Evolutionary conservation across 192 early-diverging fungal species (phyloP).

Genomic region (Phlyctochytrium arcticum): DNA sequence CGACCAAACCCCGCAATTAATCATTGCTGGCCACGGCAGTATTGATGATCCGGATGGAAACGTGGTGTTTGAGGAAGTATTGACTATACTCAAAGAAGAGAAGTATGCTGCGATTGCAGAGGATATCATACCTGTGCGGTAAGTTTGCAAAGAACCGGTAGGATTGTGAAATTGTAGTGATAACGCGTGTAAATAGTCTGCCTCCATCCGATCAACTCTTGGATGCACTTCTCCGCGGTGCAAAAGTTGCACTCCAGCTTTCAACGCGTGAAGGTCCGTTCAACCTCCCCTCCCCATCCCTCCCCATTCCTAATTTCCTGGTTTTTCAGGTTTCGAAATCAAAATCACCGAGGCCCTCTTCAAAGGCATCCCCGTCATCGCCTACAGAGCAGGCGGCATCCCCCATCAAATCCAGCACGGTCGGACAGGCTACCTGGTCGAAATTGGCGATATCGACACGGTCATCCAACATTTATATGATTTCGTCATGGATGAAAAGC

Average conservation of each 20-base stretch:
- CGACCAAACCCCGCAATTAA: slow-evolving; percentile 62
- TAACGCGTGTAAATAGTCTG: slow-evolving; percentile 31
- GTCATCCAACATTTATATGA: slow-evolving; percentile 60
- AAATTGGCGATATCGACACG: slow-evolving; percentile 53
- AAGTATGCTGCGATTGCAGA: slow-evolving; percentile 7
- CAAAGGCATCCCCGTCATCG: slow-evolving; percentile 64
- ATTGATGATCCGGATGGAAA: slow-evolving; percentile 79
- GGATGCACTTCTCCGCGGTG: slow-evolving; percentile 66
- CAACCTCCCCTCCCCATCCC: neutral
- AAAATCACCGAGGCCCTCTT: slow-evolving; percentile 74
- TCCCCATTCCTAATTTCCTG: neutral
- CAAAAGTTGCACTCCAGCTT: slow-evolving; percentile 70
- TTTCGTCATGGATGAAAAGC: slow-evolving; percentile 52
- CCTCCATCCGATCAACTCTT: slow-evolving; percentile 79
- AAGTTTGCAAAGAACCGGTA: neutral
- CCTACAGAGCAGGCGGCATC: slow-evolving; percentile 68
- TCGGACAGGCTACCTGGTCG: slow-evolving; percentile 63
- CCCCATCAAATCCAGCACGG: slow-evolving; percentile 73
- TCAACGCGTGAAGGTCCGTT: slow-evolving; percentile 63
- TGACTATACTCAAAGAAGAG: slow-evolving; percentile 17
- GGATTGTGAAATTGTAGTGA: neutral
- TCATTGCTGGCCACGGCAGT: slow-evolving; percentile 72
- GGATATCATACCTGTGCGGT: slow-evolving; percentile 17
- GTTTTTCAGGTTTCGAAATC: slow-evolving; percentile 62
- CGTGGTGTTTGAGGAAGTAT: slow-evolving; percentile 51